These are phyloP conservation scores for Knoxdaviesia proteae DNA, from an alignment of 2,329 filamentous ascomycete species.

Conservation along the genomic window DNA sequence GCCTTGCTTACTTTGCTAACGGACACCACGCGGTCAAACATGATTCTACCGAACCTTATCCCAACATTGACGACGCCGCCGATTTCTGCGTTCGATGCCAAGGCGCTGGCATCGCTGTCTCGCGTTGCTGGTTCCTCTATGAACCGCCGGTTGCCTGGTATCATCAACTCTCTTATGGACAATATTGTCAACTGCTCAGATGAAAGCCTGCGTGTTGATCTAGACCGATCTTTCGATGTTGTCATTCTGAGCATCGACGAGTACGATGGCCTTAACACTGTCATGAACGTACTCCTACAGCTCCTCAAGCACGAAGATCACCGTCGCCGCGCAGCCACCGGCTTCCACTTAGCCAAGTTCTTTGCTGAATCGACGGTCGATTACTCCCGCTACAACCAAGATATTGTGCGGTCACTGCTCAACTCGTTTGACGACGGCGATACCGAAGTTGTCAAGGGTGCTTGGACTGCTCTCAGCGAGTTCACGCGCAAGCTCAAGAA, in stretches of 20 bases:
- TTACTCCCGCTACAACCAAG: slow-evolving; percentile 89
- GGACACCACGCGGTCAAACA: slow-evolving; percentile 81
- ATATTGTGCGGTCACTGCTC: slow-evolving; percentile 75
- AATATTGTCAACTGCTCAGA: slow-evolving; percentile 66
- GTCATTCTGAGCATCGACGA: slow-evolving; percentile 88
- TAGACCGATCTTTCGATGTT: slow-evolving; percentile 67
- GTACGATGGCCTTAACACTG: slow-evolving; percentile 82
- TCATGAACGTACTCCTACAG: slow-evolving; percentile 80
- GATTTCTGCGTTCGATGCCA: slow-evolving; percentile 87
- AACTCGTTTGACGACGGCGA: slow-evolving; percentile 86
- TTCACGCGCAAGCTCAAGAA: slow-evolving; percentile 82
- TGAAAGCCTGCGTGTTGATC: slow-evolving; percentile 48
- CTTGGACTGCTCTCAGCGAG: slow-evolving; percentile 70
- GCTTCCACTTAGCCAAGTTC: slow-evolving; percentile 66
- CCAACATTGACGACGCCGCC: slow-evolving; percentile 79
- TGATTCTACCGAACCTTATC: slow-evolving; percentile 88
- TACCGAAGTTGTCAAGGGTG: slow-evolving; percentile 62
- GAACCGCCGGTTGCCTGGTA: slow-evolving; percentile 72
- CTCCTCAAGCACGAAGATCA: slow-evolving; percentile 90
- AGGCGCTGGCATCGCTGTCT: slow-evolving; percentile 77
- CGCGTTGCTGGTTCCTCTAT: slow-evolving; percentile 80
- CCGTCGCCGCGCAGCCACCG: slow-evolving; percentile 56
- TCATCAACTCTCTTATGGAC: slow-evolving; percentile 87
- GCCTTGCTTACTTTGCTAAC: slow-evolving; percentile 87
- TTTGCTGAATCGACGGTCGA: slow-evolving; percentile 64